A percentile compares a stretch with the other conserved stretches of the same genome.
phyloP scores from a whole-genome alignment of 2,329 filamentous ascomycete species.

The Penicillium sclerotiorum region DNA sequence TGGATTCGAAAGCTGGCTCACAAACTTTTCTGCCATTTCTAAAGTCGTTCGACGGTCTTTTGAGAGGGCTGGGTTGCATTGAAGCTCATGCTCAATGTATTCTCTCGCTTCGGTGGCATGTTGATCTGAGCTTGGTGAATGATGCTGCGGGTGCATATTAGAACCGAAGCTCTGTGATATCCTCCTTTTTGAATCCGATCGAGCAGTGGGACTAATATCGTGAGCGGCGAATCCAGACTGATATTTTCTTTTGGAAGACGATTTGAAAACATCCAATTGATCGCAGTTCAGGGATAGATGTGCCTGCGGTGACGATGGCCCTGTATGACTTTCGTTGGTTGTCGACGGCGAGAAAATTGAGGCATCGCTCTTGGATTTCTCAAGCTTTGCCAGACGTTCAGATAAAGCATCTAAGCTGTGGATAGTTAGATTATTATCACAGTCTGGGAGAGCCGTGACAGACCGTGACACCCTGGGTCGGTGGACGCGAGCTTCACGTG shows the following conservation, averaged over 20 bases:
- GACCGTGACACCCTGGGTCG: constrained; percentile 26
- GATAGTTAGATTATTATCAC: not conserved
- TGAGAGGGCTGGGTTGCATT: constrained; percentile 25
- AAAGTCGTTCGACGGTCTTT: constrained; percentile 23
- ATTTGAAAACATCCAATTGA: too few species aligned
- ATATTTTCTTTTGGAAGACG: constrained; percentile 16
- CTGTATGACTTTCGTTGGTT: constrained; percentile 5
- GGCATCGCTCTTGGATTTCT: constrained; percentile 14
- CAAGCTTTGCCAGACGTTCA: constrained; percentile 23
- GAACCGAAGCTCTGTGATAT: constrained; percentile 13
- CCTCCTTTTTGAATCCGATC: constrained; percentile 12
- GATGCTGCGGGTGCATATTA: constrained; percentile 9
- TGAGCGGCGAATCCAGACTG: not conserved
- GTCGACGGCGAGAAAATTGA: constrained; percentile 12
- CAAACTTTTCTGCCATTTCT: constrained; percentile 22
- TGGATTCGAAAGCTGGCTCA: constrained; percentile 25
- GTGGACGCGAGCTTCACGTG: constrained; percentile 25
- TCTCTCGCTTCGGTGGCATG: constrained; percentile 26
- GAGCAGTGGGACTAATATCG: not conserved
- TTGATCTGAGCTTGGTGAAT: constrained; percentile 21
- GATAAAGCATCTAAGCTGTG: constrained; percentile 20
- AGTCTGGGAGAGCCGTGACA: too few species aligned
- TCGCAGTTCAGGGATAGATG: too few species aligned
- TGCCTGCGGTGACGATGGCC: constrained; percentile 14
- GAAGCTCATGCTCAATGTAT: constrained; percentile 27